A percentile compares a stretch with the other conserved stretches of the same genome.
These are phyloP conservation scores for Taiwanofungus camphoratus DNA, from an alignment of 1,284 basidiomycete genomes.

Conservation along the genomic window DNA sequence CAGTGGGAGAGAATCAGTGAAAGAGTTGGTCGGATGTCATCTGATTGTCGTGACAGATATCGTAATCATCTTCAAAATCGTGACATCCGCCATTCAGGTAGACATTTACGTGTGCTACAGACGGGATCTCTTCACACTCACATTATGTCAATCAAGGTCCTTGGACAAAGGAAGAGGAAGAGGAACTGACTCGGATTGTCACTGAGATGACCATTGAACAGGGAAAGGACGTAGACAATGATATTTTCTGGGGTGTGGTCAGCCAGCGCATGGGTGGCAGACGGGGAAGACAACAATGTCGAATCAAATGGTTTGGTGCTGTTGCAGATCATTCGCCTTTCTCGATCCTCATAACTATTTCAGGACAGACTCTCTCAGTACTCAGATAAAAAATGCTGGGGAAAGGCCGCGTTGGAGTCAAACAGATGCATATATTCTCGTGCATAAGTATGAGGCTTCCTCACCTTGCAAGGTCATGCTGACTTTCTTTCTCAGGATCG, in stretches of 20 bases:
- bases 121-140: background rate
- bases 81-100: conserved; percentile 42
- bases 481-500: conserved; percentile 42
- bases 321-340: too few relatives aligned
- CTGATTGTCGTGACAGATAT: conserved; percentile 81
- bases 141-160: conserved; percentile 31
- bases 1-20: conserved; percentile 73
- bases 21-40: conserved; percentile 63
- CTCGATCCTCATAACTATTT: too few relatives aligned
- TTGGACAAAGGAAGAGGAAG: conserved; percentile 74
- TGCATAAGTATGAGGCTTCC: conserved; percentile 60
- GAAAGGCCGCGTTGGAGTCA: conserved; percentile 65
- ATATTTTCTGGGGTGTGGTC: conserved; percentile 77
- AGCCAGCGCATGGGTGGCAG: conserved; percentile 69
- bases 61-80: conserved; percentile 69
- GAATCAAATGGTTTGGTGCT: conserved; percentile 80
- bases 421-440: conserved; percentile 70
- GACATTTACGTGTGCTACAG: background rate
- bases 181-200: conserved; percentile 63
- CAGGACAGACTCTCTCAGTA: conserved; percentile 72
- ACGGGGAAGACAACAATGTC: conserved; percentile 73
- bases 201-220: conserved; percentile 63
- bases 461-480: background rate
- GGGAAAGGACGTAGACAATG: conserved; percentile 64
- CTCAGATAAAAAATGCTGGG: conserved; percentile 64